These are phyloP conservation scores for Plenodomus tracheiphilus DNA, from an alignment of 2,329 filamentous ascomycete genomes.

Conservation along the genomic window DNA sequence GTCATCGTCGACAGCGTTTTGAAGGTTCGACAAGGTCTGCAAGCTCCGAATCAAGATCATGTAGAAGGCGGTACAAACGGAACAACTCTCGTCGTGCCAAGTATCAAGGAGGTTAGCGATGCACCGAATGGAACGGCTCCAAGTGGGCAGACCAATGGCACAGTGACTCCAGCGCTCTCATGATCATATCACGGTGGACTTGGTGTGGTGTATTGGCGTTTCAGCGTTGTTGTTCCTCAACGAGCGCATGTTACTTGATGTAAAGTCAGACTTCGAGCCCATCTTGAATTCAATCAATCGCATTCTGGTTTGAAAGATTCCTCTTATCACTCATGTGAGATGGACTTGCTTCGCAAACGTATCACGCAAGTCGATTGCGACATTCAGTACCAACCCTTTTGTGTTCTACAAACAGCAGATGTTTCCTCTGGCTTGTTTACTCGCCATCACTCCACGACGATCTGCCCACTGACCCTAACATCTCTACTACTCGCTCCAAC, in stretches of 20 bases:
- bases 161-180: not conserved
- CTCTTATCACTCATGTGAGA: not conserved
- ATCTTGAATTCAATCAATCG: not conserved
- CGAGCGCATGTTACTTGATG: not conserved
- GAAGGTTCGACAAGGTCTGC: slow-evolving; percentile 88
- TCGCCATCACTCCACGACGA: slow-evolving; percentile 8
- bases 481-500: slow-evolving; percentile 45
- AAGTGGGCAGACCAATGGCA: not conserved
- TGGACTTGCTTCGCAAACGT: too few relatives aligned
- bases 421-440: too few relatives aligned
- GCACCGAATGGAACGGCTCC: not conserved
- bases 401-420: too few relatives aligned
- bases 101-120: not conserved
- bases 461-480: slow-evolving; percentile 24
- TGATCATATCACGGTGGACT: not conserved
- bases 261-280: not conserved
- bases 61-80: slow-evolving; percentile 1
- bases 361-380: too few relatives aligned
- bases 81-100: slow-evolving; percentile 8
- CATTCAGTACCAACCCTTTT: too few relatives aligned
- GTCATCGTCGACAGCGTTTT: slow-evolving; percentile 97
- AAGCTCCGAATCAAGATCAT: slow-evolving; percentile 42
- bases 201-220: not conserved
- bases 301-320: not conserved
- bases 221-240: not conserved